Percentiles rank a stretch among this genome's conserved stretches.
Conservation (phyloP, 2,329 filamentous ascomycete genomes). For the Fusarium keratoplasticum region DNA sequence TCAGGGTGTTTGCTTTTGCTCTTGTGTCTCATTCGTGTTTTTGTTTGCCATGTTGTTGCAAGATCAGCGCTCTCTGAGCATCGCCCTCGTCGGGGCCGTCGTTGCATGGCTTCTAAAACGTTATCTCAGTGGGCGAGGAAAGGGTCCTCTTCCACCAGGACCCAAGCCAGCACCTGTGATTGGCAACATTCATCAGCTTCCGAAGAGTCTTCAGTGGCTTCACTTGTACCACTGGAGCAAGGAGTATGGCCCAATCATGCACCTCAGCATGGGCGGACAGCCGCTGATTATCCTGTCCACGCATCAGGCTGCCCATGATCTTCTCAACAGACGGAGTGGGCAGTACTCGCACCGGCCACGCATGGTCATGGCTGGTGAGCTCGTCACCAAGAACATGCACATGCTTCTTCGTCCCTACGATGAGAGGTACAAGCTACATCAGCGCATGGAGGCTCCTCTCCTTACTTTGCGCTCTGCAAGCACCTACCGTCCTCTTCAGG, state of each 20-base stretch:
- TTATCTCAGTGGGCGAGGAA: background rate
- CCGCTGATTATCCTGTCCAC: slow-evolving; percentile 36
- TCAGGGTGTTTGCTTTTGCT: background rate
- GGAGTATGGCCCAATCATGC: slow-evolving; percentile 38
- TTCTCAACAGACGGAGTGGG: slow-evolving; percentile 30
- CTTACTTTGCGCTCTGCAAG: slow-evolving; percentile 45
- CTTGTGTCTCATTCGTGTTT: background rate
- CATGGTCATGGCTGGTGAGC: slow-evolving; percentile 48
- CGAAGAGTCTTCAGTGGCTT: slow-evolving; percentile 64
- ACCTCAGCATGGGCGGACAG: slow-evolving; percentile 37
- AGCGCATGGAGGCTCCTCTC: slow-evolving; percentile 52
- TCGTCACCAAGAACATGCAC: slow-evolving; percentile 51
- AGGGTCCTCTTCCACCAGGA: slow-evolving; percentile 47
- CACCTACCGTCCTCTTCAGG: slow-evolving; percentile 56
- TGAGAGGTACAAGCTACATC: slow-evolving; percentile 52
- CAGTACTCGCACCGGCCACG: slow-evolving; percentile 40
- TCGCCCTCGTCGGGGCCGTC: background rate
- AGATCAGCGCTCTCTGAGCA: background rate
- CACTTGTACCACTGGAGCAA: slow-evolving; percentile 61
- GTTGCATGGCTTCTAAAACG: background rate
- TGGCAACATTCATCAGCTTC: slow-evolving; percentile 41
- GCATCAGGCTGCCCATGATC: slow-evolving; percentile 35
- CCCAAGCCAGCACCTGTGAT: slow-evolving; percentile 35
- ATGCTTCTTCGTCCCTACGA: slow-evolving; percentile 57
- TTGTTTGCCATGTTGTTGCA: background rate